Evolutionary conservation across 2,329 filamentous ascomycete species (phyloP).

Genomic region (Aspergillus quadrilineatus): DNA sequence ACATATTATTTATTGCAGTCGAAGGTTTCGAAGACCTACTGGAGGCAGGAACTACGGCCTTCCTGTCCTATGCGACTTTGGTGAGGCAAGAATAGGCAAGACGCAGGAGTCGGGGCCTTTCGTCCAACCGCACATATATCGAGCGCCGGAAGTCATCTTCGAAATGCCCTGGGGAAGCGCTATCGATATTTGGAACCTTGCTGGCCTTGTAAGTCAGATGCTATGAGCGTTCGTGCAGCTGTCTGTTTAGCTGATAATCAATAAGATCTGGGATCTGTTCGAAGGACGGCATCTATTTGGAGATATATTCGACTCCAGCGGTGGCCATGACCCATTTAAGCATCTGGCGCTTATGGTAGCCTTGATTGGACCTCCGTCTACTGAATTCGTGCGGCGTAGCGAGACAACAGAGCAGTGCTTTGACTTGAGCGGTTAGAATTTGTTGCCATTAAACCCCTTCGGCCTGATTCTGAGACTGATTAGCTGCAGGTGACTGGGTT

Average conservation of each 20-base stretch:
- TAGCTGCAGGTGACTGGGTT: slow-evolving; percentile 23
- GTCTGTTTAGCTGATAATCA: slow-evolving; percentile 3
- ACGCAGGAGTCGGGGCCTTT: slow-evolving; percentile 39
- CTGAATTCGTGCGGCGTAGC: slow-evolving; percentile 27
- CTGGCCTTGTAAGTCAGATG: slow-evolving; percentile 45
- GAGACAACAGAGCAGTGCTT: slow-evolving; percentile 31
- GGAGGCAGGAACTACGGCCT: slow-evolving; percentile 20
- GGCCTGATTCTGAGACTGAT: slow-evolving; percentile 9
- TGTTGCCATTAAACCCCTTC: not conserved
- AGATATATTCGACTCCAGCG: slow-evolving; percentile 23
- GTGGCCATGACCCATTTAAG: slow-evolving; percentile 26
- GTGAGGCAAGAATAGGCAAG: slow-evolving; percentile 21
- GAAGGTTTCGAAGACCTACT: slow-evolving; percentile 29
- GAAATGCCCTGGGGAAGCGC: slow-evolving; percentile 41
- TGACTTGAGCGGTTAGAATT: slow-evolving; percentile 21
- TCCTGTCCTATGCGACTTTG: slow-evolving; percentile 11
- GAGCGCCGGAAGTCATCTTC: slow-evolving; percentile 46
- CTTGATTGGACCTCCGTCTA: slow-evolving; percentile 28
- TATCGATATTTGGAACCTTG: slow-evolving; percentile 54
- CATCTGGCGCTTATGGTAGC: slow-evolving; percentile 30
- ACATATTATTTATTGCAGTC: slow-evolving; percentile 31
- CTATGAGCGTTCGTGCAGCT: not conserved
- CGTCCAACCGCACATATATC: slow-evolving; percentile 42
- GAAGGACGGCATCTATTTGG: slow-evolving; percentile 48
- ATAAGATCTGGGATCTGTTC: slow-evolving; percentile 36